Evolutionary conservation across 257 asterid genomes (phyloP), one percentile per base, ranked within the genome.

Genomic region (Ilex aquifolium): DNA sequence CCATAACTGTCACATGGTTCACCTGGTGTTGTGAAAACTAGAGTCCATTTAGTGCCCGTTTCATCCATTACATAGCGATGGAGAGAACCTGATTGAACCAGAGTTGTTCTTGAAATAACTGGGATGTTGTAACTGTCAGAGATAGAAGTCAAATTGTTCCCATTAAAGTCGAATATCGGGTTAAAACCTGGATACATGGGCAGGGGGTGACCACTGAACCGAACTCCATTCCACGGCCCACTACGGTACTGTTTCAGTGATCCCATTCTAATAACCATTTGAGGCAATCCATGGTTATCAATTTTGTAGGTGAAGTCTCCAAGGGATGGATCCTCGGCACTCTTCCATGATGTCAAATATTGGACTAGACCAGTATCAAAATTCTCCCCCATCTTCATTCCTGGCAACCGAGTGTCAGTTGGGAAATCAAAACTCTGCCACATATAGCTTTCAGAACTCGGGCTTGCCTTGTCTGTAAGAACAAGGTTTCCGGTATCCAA

Each of bases 241-340:
- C 50, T 44, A 7, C 50, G 50, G 13, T 7, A 44, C 50, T 44
- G 50, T 44, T 44, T 44, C 27, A 21, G 27, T 2, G 48, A 27
- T 40, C 62, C 70, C 3, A 49, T 63, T 46, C 12, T 49, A 31
- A 70, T 30, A 39, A 65, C 16, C 3, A 21, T 6, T 51, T 81
- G 79, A 10, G 84, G 82, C 42, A 74, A 59, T 3, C 88, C 84
- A 9, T 65, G 8, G 27, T 21, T 21, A 21, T 21, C 27, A 21
- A 21, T 21, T 21, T 21, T 21, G 27, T 21, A 21, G 27, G 69
- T 36, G 32, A 59, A 75, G 9, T 65, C 74, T 13, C 86, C 89
- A 0, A 10, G 14, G 1, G 86, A 51, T 17, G 85, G 90, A 77
- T 81, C 87, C 0, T 57, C 73, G 0, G 5, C 56, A 51, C 67